A percentile compares a stretch with the other conserved stretches of the same genome.
Evolutionary conservation across 1,284 basidiomycete species (phyloP).

Genomic region (Ustilago hordei): DNA sequence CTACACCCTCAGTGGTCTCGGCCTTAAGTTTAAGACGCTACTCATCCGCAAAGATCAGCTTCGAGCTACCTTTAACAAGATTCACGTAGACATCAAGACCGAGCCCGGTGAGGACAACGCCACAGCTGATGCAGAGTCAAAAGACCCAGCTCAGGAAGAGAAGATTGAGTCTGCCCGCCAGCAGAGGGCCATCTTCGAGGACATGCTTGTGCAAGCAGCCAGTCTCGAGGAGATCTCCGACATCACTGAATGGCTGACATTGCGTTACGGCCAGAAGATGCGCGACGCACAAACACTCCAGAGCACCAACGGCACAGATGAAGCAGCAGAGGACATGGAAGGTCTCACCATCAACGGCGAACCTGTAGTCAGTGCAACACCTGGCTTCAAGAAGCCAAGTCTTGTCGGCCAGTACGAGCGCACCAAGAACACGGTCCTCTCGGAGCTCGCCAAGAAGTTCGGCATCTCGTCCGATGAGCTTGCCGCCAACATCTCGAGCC

Average conservation of each 20-base stretch:
- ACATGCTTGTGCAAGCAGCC: constrained; percentile 69
- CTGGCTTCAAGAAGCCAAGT: constrained; percentile 81
- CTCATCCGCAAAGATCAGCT: constrained; percentile 62
- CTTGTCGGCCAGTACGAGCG: constrained; percentile 87
- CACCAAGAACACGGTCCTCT: constrained; percentile 81
- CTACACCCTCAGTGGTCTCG: constrained; percentile 77
- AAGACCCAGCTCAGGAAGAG: constrained; percentile 5
- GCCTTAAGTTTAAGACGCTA: constrained; percentile 67
- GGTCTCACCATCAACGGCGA: constrained; percentile 42
- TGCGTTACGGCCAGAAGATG: constrained; percentile 77
- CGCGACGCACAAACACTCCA: constrained; percentile 70
- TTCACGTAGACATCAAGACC: constrained; percentile 73
- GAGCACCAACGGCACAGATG: constrained; percentile 77
- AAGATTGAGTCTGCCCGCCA: constrained; percentile 18
- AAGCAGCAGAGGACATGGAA: constrained; percentile 72
- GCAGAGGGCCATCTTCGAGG: constrained; percentile 49
- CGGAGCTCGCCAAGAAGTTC: constrained; percentile 82
- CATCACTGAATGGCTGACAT: constrained; percentile 87
- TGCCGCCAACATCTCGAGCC: constrained; percentile 80
- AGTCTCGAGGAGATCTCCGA: constrained; percentile 90
- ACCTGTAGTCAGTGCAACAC: constrained; percentile 66
- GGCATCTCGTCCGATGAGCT: constrained; percentile 83
- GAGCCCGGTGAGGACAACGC: constrained; percentile 80
- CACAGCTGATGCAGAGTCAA: constrained; percentile 45
- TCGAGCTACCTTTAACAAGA: constrained; percentile 56